Percentiles rank a stretch among this genome's conserved stretches.
Conservation (phyloP, 2,329 filamentous ascomycete genomes). For the Neonectria hederae region DNA sequence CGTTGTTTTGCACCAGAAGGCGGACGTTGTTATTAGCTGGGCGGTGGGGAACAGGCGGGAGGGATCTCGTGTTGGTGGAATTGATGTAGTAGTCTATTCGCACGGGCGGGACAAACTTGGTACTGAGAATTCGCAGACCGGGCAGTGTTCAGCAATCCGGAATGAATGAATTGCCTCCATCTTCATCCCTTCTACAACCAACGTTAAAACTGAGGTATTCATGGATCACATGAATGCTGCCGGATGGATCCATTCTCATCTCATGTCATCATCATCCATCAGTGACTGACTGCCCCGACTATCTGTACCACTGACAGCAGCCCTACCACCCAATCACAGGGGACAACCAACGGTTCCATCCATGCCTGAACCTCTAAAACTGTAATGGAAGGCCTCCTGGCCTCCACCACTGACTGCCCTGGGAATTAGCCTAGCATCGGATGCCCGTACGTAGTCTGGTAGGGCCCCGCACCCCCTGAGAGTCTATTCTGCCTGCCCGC, state of each 20-base stretch:
- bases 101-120: too few species aligned
- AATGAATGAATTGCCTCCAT: too few species aligned
- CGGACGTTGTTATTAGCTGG: not conserved
- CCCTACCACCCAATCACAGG: not conserved
- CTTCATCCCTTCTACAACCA: too few species aligned
- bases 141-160: too few species aligned
- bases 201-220: not conserved
- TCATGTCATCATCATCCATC: not conserved
- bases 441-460: not conserved
- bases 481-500: not conserved
- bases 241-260: not conserved
- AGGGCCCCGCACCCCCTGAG: constrained; percentile 3
- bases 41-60: not conserved
- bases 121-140: too few species aligned
- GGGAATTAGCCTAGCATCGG: not conserved
- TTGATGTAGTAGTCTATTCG: too few species aligned
- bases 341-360: not conserved
- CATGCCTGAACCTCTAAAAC: not conserved
- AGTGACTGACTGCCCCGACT: not conserved
- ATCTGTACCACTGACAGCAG: not conserved
- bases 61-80: not conserved
- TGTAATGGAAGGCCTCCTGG: not conserved
- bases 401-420: not conserved
- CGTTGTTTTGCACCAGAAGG: not conserved
- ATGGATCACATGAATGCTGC: not conserved